Evolutionary conservation across 176 grass and related monocot species (phyloP), one percentile per base, ranked within the genome.

Genomic region (Phragmites australis): DNA sequence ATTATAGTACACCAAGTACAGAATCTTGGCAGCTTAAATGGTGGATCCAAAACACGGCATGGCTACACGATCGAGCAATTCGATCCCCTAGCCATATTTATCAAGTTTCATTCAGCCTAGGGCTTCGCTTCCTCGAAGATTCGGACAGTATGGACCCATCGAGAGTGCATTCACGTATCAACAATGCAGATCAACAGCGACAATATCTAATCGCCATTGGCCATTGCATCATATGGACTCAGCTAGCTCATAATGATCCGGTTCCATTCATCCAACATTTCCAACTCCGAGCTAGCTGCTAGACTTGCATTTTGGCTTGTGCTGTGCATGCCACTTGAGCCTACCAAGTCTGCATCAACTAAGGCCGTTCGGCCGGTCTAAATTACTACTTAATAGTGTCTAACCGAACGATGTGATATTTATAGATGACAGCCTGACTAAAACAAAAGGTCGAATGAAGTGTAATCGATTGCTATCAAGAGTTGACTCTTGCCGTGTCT

Each of bases 401-500:
- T 61, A n/a, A 31, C 56, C 29, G 31, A 60, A 29, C 19, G 6
- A 54, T 23, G 2, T 14, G 48, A 73, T 37, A 6, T 21, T 54
- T 12, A 8, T 42, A 5, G 19, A 9, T 54, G 51, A 54, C 51
- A 22, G 51, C 18, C 16, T 4, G 18, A 3, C 14, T 64, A 18
- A 39, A 39, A 45, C 64, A 4, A 11, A 67, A 68, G 6, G 58
- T n/a, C n/a, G n/a, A n/a, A 22, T 15, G 23, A 15, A 54, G 29
- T 34, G 58, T 43, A 29, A 51, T 46, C 67, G 45, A 11, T 22
- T 9, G 17, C 42, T 21, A 26, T 25, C 42, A 60, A 41, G 78
- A 75, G 85, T 87, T 62, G 78, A 87, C 85, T 51, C 31, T 21
- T 72, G 83, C 74, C 52, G 48, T 21, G 69, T 15, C 43, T 40